Conservation (phyloP, 2,329 filamentous ascomycete species). For the Catunica adiposa region DNA sequence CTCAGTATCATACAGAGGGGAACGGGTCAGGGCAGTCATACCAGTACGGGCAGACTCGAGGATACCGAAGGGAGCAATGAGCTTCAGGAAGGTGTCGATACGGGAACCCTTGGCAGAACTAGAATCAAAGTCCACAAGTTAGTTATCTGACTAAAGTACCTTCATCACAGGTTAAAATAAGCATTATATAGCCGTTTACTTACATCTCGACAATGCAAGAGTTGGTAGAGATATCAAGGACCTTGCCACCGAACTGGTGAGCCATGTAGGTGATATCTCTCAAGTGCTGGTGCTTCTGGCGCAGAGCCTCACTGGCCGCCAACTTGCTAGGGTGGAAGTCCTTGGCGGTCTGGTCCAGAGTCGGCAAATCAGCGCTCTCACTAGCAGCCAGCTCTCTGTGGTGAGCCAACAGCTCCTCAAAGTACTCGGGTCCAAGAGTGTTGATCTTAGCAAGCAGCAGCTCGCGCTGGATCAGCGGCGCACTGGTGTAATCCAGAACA, state of each 20-base stretch:
- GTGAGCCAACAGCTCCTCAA: slow-evolving; percentile 88
- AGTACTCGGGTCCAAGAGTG: slow-evolving; percentile 93
- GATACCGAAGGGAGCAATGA: slow-evolving; percentile 86
- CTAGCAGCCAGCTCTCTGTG: slow-evolving; percentile 67
- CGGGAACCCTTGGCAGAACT: slow-evolving; percentile 82
- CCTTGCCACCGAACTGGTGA: slow-evolving; percentile 95
- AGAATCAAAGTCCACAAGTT: slow-evolving; percentile 5
- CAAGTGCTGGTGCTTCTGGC: slow-evolving; percentile 95
- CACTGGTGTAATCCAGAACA: slow-evolving; percentile 85
- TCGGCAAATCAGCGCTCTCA: slow-evolving; percentile 23
- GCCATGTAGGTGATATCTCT: slow-evolving; percentile 91
- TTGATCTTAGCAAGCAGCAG: slow-evolving; percentile 91
- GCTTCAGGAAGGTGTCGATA: slow-evolving; percentile 95
- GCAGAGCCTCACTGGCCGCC: slow-evolving; percentile 70
- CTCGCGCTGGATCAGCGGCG: slow-evolving; percentile 89
- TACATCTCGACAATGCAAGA: slow-evolving; percentile 97
- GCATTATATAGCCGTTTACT: slow-evolving; percentile 24
- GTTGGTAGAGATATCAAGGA: slow-evolving; percentile 92
- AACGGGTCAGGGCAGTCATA: slow-evolving; percentile 89
- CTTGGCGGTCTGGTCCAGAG: slow-evolving; percentile 30
- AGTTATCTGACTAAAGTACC: neutral
- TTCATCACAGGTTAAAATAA: neutral
- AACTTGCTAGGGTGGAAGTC: slow-evolving; percentile 88
- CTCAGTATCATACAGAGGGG: slow-evolving; percentile 63
- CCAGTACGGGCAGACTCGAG: slow-evolving; percentile 90